These are phyloP conservation scores for Candida andamanensis DNA, from an alignment of 805 yeast genomes.

Conservation along the genomic window DNA sequence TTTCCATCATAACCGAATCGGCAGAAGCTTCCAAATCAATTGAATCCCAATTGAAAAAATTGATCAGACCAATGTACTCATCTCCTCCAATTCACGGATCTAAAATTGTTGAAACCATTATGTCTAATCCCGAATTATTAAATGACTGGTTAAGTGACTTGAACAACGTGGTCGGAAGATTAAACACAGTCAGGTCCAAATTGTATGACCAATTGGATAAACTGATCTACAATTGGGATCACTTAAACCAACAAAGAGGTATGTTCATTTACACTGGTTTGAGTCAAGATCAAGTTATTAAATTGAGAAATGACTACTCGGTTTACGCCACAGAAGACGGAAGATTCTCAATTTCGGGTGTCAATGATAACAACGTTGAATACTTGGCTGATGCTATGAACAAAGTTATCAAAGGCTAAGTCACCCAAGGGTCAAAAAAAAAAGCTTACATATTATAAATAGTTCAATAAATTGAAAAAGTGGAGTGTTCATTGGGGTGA, in stretches of 20 bases:
- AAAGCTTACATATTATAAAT: not conserved
- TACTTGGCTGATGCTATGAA: conserved; percentile 61
- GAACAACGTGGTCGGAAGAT: conserved; percentile 69
- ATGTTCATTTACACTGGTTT: conserved; percentile 95
- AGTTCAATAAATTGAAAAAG: too few species aligned
- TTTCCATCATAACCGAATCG: conserved; percentile 57
- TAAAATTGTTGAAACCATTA: conserved; percentile 74
- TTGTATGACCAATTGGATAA: conserved; percentile 61
- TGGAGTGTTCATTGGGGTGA: too few species aligned
- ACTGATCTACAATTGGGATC: conserved; percentile 74
- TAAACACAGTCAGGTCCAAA: conserved; percentile 63
- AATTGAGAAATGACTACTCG: conserved; percentile 64
- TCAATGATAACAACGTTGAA: conserved; percentile 74
- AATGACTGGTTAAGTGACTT: conserved; percentile 80
- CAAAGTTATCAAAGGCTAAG: conserved; percentile 35
- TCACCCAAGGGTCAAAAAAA: not conserved
- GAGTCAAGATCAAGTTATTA: conserved; percentile 60
- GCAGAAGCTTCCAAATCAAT: conserved; percentile 47
- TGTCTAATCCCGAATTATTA: conserved; percentile 51
- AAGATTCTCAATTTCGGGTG: conserved; percentile 85
- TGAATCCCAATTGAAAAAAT: conserved; percentile 77
- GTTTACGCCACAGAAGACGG: conserved; percentile 89
- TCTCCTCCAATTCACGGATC: conserved; percentile 96
- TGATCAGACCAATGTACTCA: conserved; percentile 82
- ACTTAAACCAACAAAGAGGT: conserved; percentile 83